Evolutionary conservation across 495 filamentous ascomycete genomes (phyloP).

Genomic region (Terfezia claveryi): DNA sequence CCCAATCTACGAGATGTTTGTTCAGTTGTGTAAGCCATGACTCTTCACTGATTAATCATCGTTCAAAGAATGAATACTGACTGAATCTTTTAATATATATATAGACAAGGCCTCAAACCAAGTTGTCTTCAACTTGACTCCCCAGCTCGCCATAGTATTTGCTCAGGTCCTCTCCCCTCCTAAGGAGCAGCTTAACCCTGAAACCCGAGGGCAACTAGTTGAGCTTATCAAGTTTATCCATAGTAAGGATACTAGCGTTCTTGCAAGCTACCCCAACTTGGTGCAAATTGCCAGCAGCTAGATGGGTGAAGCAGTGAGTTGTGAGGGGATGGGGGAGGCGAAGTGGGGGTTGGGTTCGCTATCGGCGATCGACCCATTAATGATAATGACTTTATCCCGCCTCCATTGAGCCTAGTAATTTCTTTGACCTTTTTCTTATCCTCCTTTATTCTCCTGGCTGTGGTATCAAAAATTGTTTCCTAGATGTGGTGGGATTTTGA

Average conservation of each 20-base stretch:
- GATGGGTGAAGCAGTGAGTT: background rate
- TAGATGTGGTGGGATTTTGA: too few relatives aligned
- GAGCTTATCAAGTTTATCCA: constrained; percentile 53
- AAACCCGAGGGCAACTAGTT: constrained; percentile 46
- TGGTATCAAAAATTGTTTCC: too few relatives aligned
- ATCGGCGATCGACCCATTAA: too few relatives aligned
- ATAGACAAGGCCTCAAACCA: constrained; percentile 49
- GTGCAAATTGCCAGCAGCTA: background rate
- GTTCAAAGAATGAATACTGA: too few relatives aligned
- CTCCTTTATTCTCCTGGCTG: too few relatives aligned
- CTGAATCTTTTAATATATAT: background rate
- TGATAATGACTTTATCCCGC: too few relatives aligned
- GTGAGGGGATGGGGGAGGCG: too few relatives aligned
- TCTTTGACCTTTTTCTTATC: too few relatives aligned
- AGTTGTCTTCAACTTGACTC: constrained; percentile 53
- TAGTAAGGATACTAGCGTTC: constrained; percentile 22
- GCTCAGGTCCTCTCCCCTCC: constrained; percentile 57
- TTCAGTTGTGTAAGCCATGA: constrained; percentile 51
- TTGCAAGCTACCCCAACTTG: constrained; percentile 14
- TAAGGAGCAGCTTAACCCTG: constrained; percentile 61
- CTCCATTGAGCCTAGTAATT: too few relatives aligned
- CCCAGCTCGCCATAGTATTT: constrained; percentile 55
- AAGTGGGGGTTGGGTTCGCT: too few relatives aligned
- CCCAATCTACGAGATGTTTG: constrained; percentile 69
- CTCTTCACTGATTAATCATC: background rate